Evolutionary conservation across 108 stramenopile genomes (phyloP).

Genomic region (Nitzschia putrida): DNA sequence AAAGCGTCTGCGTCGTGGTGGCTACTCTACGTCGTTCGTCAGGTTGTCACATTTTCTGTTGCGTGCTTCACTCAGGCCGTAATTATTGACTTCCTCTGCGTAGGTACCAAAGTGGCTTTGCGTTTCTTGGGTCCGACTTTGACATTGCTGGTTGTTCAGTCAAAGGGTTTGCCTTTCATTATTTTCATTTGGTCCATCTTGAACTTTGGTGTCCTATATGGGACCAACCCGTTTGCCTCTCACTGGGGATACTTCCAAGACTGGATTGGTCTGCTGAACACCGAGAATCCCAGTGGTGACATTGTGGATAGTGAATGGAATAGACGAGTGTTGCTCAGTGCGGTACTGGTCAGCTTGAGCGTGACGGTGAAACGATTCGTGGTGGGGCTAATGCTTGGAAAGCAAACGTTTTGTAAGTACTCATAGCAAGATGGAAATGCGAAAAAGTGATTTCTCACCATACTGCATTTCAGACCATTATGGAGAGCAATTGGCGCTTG

Average conservation of each 20-base stretch:
- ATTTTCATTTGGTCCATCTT: constrained; percentile 35
- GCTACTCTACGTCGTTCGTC: constrained; percentile 44
- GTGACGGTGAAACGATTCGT: constrained; percentile 59
- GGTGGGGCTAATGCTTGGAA: constrained; percentile 61
- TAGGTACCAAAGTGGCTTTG: constrained; percentile 24
- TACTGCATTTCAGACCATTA: constrained; percentile 36
- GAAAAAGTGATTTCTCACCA: not conserved
- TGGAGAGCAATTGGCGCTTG: constrained; percentile 50
- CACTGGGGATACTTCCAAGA: constrained; percentile 45
- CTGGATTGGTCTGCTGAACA: constrained; percentile 29
- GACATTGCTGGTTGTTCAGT: constrained; percentile 43
- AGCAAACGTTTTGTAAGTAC: constrained; percentile 47
- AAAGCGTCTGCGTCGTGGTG: constrained; percentile 46
- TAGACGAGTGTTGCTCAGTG: constrained; percentile 26
- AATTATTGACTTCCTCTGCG: constrained; percentile 43
- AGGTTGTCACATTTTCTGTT: constrained; percentile 34
- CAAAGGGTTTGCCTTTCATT: constrained; percentile 51
- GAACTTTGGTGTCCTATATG: constrained; percentile 33
- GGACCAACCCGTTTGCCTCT: constrained; percentile 15
- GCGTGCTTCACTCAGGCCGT: constrained; percentile 29
- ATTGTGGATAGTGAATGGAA: constrained; percentile 22
- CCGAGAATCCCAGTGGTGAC: constrained; percentile 30
- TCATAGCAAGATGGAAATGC: not conserved
- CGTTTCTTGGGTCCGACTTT: constrained; percentile 32
- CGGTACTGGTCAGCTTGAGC: constrained; percentile 42